Percentiles rank a stretch among this genome's conserved stretches.
Evolutionary conservation across 2,329 filamentous ascomycete species (phyloP).

Genomic region (Colletotrichum chlorophyti): DNA sequence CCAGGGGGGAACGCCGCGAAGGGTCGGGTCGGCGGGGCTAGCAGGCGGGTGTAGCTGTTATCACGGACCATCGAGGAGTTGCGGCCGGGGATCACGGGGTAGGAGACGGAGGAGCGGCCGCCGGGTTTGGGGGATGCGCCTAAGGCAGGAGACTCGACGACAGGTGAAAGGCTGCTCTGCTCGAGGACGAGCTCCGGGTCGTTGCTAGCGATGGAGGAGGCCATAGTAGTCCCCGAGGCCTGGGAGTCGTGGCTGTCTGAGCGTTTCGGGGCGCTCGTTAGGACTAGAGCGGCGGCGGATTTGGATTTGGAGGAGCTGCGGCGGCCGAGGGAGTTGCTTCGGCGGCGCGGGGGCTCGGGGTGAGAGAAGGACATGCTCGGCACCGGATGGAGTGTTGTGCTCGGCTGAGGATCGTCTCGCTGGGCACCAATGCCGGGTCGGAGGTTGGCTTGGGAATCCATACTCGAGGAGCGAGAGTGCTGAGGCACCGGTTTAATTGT

Average conservation of each 20-base stretch:
- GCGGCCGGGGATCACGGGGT: slow-evolving; percentile 39
- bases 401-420: slow-evolving; percentile 13
- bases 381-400: slow-evolving; percentile 29
- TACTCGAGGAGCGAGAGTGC: slow-evolving; percentile 40
- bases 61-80: slow-evolving; percentile 18
- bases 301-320: slow-evolving; percentile 15
- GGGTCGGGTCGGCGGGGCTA: slow-evolving; percentile 42
- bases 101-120: slow-evolving; percentile 40
- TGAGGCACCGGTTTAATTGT: slow-evolving; percentile 26
- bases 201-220: slow-evolving; percentile 31
- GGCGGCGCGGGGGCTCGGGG: slow-evolving; percentile 27
- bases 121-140: slow-evolving; percentile 27
- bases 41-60: slow-evolving; percentile 37
- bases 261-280: slow-evolving; percentile 22
- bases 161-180: slow-evolving; percentile 51
- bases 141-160: slow-evolving; percentile 53
- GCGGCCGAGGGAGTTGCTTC: slow-evolving; percentile 26
- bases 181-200: slow-evolving; percentile 32
- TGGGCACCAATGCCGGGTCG: slow-evolving; percentile 30
- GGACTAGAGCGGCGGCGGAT: slow-evolving; percentile 26
- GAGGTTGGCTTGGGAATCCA: slow-evolving; percentile 44
- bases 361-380: slow-evolving; percentile 32
- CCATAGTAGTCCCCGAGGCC: slow-evolving; percentile 47
- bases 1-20: slow-evolving; percentile 43
- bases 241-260: slow-evolving; percentile 28